phyloP scores from a whole-genome alignment of 83 land plant genomes.

The Thuja plicata region DNA sequence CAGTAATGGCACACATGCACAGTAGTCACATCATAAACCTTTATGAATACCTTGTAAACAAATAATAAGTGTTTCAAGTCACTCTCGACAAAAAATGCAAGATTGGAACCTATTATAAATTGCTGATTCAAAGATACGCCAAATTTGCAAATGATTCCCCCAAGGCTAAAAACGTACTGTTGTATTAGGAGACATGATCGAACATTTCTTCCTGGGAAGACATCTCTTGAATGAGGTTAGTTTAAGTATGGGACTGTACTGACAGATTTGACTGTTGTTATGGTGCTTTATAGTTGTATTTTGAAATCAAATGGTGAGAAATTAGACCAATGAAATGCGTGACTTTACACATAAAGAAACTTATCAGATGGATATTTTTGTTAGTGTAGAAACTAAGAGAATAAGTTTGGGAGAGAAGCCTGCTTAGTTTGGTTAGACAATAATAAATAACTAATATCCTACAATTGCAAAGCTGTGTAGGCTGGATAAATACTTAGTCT shows the following conservation, averaged over 20 bases:
- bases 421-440: neutral
- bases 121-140: neutral
- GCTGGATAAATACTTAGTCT: too few relatives aligned
- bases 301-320: neutral
- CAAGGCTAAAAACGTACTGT: neutral
- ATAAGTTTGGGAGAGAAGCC: neutral
- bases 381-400: neutral
- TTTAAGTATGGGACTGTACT: neutral
- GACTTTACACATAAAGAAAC: neutral
- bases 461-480: too few relatives aligned
- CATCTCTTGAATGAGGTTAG: neutral
- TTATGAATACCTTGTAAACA: neutral
- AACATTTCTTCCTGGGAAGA: neutral
- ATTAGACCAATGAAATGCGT: neutral
- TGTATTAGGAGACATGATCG: neutral
- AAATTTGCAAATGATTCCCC: neutral
- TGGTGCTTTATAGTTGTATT: neutral
- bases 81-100: neutral
- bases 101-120: neutral
- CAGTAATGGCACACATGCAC: conserved; percentile 46
- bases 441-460: too few relatives aligned
- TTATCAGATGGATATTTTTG: neutral
- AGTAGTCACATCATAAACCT: neutral
- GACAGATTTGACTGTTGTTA: neutral
- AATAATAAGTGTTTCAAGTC: neutral